Conservation (phyloP, 345 rosid species). For the Lepidium didymum region DNA sequence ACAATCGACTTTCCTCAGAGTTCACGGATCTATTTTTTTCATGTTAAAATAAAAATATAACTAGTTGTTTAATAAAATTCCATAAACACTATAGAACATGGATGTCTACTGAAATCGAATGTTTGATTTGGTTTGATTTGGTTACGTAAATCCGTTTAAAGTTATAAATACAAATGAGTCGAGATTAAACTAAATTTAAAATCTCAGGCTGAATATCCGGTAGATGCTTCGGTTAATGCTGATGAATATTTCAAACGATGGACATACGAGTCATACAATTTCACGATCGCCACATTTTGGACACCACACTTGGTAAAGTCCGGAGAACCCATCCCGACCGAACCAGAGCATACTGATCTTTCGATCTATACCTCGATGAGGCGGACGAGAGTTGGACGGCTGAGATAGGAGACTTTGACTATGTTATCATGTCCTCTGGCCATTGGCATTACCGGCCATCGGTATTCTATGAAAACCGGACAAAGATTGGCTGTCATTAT, state of each 20-base stretch:
- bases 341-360: conserved; percentile 42
- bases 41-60: background rate
- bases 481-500: conserved; percentile 51
- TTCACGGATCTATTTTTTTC: background rate
- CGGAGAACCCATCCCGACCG: conserved; percentile 28
- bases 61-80: background rate
- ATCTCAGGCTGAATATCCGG: conserved; percentile 67
- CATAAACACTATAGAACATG: conserved; percentile 1
- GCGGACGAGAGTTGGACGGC: conserved; percentile 48
- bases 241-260: conserved; percentile 58
- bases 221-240: conserved; percentile 47
- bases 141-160: background rate
- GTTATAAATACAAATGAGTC: background rate
- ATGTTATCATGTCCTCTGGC: conserved; percentile 58
- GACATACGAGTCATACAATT: conserved; percentile 62
- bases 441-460: conserved; percentile 81
- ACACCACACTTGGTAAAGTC: conserved; percentile 55
- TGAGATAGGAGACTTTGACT: conserved; percentile 50
- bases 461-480: conserved; percentile 41
- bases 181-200: background rate
- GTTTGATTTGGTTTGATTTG: background rate
- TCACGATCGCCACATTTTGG: conserved; percentile 66
- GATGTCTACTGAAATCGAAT: background rate
- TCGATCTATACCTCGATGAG: conserved; percentile 61
- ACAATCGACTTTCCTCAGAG: background rate